Evolutionary conservation across 2,329 filamentous ascomycete genomes (phyloP), one percentile per base, ranked within the genome.

Genomic region (Phaeosphaeriaceae sp.): DNA sequence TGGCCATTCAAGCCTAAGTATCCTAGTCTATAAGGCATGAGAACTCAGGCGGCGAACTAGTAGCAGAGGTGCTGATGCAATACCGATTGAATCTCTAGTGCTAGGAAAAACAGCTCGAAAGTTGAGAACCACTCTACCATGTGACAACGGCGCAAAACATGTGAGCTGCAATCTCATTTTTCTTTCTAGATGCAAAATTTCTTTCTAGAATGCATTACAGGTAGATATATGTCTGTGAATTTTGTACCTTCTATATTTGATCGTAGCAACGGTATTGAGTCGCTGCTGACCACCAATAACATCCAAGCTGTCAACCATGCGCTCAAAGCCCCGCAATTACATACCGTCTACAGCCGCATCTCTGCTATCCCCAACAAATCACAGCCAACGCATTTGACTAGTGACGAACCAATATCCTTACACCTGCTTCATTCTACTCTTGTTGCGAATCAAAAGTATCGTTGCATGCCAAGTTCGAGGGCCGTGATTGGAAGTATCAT

Each of bases 401-500:
- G 18, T 37, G 33, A 44, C 21, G 23, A 37, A 23, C 23, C 5
- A 30, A 29, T 45, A 32, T 18, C 23, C 8, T 40, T 11, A 28
- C 6, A 18, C 21, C 38, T 30, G 6, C 21, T 30, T 11, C 23
- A 26, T 26, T 26, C 23, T 26, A 6, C 3, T 11, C 23, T 8
- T 26, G 23, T 26, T 26, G 23, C 23, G 23, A 26, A 26, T 26
- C 11, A 4, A 26, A 9, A 26, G 23, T 8, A 20, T 15, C n/a
- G 21, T 4, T 34, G 35, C 44, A 46, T 46, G 44, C 18, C 26
- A 28, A 17, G 5, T 11, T 38, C 13, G 4, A 26, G 33, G 5
- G 9, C 13, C 32, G 13, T 43, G 46, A 43, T 49, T 49, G 46
- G 46, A 11, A 18, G 23, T 13, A 18, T 23, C 13, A 13, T 15